Evolutionary conservation across 2,329 filamentous ascomycete species (phyloP), one percentile per base, ranked within the genome.

Genomic region (Aspergillus nomiae): DNA sequence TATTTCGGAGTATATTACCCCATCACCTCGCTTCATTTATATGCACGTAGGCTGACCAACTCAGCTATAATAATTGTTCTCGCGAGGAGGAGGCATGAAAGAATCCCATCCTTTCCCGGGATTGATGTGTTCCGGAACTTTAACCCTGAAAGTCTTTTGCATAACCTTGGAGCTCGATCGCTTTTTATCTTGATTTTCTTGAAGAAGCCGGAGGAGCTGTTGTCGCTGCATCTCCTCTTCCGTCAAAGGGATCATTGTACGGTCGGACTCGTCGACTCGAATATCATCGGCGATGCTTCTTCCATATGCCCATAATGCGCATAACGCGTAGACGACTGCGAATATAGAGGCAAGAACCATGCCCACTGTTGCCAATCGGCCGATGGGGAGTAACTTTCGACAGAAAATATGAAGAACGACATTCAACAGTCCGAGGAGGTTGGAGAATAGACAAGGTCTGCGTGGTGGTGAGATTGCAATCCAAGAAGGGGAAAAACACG

Each of bases 151-250:
- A n/a, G 72, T 75, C 54, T 68, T 71, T 54, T 71, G 70, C 10
- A 65, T 58, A 5, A 68, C 61, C 58, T 61, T 69, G 5, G 67
- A 56, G 48, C 63, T 67, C 28, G 54, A 26, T 12, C 58, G 58
- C 60, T 68, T 73, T 19, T 71, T 66, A 7, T 66, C 63, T 8
- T 69, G 66, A 8, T 73, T 73, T 56, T 73, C 69, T 34, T 73
- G 71, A 26, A 80, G 62, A 21, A 80, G 67, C 14, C 77, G 71
- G 38, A 75, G 73, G 30, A 80, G 66, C 58, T 80, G 76, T 41
- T 74, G 75, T 38, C 78, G 76, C 59, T 79, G 76, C 69, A 77
- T 73, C 58, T 80, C 77, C 57, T 80, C 78, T 26, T 76, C 74
- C 4, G 71, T 76, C 46, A 77, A 61, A 6, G 73, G 63, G 6